These are phyloP conservation scores for Eucalyptus camaldulensis DNA, from an alignment of 345 rosid genomes.

Conservation along the genomic window DNA sequence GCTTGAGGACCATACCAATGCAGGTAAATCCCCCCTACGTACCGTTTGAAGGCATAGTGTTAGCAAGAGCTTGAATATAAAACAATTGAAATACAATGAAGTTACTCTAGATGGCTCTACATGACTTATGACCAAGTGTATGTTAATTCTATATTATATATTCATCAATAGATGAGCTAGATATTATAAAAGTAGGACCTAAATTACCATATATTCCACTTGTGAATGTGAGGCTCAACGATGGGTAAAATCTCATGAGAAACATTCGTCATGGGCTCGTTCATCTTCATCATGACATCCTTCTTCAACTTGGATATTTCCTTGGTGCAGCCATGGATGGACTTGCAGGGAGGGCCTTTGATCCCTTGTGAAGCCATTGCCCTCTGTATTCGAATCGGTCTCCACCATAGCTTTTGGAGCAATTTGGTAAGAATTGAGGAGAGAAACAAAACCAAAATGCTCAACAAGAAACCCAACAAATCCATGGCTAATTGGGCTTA, in stretches of 20 bases:
- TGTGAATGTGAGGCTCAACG: neutral
- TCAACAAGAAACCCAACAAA: neutral
- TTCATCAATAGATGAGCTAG: neutral
- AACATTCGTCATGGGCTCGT: neutral
- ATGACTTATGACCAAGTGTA: neutral
- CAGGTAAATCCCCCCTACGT: neutral
- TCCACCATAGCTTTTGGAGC: neutral
- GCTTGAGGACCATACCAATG: neutral
- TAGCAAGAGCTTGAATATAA: neutral
- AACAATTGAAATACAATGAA: neutral
- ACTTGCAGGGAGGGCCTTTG: neutral
- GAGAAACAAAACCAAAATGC: neutral
- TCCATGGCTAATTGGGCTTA: neutral
- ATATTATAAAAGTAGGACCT: neutral
- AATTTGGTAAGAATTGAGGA: neutral
- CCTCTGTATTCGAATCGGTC: neutral
- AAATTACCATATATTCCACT: neutral
- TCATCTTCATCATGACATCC: neutral
- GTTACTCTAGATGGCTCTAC: neutral
- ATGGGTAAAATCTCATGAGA: neutral
- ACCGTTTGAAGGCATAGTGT: neutral
- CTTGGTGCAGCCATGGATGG: neutral
- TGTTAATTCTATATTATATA: neutral
- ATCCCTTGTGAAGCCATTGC: neutral
- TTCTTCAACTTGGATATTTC: neutral